Base-by-base conservation (phyloP, 2,329 filamentous ascomycete species). In the Calonectria multiphialidica region DNA sequence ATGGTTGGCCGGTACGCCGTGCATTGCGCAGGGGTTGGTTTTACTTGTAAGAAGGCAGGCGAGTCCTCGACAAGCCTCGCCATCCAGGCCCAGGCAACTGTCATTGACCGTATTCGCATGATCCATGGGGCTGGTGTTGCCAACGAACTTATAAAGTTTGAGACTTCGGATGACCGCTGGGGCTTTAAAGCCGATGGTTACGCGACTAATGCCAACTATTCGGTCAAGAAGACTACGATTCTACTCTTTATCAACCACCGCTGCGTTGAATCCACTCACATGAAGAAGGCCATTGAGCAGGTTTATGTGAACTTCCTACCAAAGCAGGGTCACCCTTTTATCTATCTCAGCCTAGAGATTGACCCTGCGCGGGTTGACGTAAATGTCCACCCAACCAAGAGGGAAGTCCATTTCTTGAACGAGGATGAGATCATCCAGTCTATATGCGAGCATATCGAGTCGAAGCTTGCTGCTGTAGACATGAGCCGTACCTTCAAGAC, bases 241-340 rank as follows among this genome's bases (percentile, higher is more conserved):
- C 86, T 99, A 4, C 88, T 99, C 0, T 99, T 99, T 85, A 98
- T 99, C 86, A 99, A 99, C 78, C 95, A 98, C 81, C 93, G 97
- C 47, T 93, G 94, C 16, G 97, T 99, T 12, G 97, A 99, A 75
- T 98, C 96, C 0, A 91, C 92, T 0, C 91, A 92, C 53, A 93
- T 99, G 76, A 97, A 95, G 80, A 98, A 96, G 82, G 94, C 95
- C 1, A 83, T 99, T 4, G 97, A 99, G 83, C 95, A 98, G 80
- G 95, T 93, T 0, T 99, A 98, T 82, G 89, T 93, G 12, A 87
- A 90, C 1, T 98, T 98, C 75, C 86, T 99, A 5, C 97, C 97
- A 0, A 99, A 98, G 84, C 95, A 94, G 40, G 95, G 95, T 2
- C 97, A 98, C 80, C 97, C 97, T 0, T 99, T 98, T 81, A 88